These are phyloP conservation scores for Phalaenopsis equestris DNA, from an alignment of 106 monocot genomes.

Conservation along the genomic window DNA sequence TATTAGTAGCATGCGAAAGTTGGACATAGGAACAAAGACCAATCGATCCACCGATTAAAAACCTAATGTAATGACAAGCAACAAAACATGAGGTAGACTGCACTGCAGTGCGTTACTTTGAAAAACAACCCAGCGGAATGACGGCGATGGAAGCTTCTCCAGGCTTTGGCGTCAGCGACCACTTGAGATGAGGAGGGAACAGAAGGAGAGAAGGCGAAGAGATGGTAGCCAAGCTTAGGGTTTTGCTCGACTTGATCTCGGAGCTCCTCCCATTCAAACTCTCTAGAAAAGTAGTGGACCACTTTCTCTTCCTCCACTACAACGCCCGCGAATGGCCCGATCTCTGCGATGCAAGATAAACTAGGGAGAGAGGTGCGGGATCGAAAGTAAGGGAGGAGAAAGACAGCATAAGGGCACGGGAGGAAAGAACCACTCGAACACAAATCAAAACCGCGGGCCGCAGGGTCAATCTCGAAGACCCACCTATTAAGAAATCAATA, in stretches of 20 bases:
- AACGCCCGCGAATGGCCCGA: constrained; percentile 1
- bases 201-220: constrained; percentile 21
- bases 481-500: too few relatives aligned
- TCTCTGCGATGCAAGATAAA: not conserved
- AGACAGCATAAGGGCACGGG: too few relatives aligned
- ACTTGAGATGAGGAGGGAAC: constrained; percentile 1
- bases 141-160: constrained; percentile 76
- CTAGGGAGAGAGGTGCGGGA: too few relatives aligned
- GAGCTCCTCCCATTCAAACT: constrained; percentile 80
- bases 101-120: constrained; percentile 34
- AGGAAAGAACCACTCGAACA: too few relatives aligned
- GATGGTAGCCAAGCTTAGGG: constrained; percentile 47
- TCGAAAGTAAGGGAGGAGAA: too few relatives aligned
- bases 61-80: not conserved
- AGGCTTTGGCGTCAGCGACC: constrained; percentile 37
- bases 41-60: not conserved
- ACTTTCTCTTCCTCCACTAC: constrained; percentile 30
- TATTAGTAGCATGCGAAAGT: too few relatives aligned
- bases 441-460: too few relatives aligned
- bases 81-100: not conserved
- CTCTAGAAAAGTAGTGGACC: constrained; percentile 63
- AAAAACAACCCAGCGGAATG: constrained; percentile 81
- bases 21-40: not conserved
- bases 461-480: too few relatives aligned
- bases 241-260: constrained; percentile 46